Evolutionary conservation across 2,329 filamentous ascomycete species (phyloP).

Genomic region (Penicillium sp.): DNA sequence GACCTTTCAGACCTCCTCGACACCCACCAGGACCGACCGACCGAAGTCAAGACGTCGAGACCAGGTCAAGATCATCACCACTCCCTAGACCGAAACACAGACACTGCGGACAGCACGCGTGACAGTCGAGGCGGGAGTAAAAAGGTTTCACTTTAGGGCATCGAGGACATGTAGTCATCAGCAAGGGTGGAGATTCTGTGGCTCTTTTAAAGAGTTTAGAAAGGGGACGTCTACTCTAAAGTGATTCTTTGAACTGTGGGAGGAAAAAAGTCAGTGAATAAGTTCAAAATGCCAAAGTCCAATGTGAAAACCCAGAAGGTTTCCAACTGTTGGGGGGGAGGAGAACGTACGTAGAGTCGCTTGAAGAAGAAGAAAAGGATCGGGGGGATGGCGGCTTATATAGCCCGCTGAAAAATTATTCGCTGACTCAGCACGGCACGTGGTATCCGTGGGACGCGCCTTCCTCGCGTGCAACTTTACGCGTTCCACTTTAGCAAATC

Average conservation of each 20-base stretch:
- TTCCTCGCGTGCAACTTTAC: slow-evolving; percentile 12
- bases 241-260: slow-evolving; percentile 70
- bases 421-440: neutral
- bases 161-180: slow-evolving; percentile 87
- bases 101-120: slow-evolving; percentile 33
- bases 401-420: slow-evolving; percentile 1
- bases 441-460: neutral
- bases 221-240: slow-evolving; percentile 94
- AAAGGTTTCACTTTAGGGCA: slow-evolving; percentile 80
- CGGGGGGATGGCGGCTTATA: slow-evolving; percentile 1
- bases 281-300: neutral
- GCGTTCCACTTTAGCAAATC: slow-evolving; percentile 35
- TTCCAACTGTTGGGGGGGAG: slow-evolving; percentile 4
- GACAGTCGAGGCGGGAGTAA: slow-evolving; percentile 46
- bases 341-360: slow-evolving; percentile 10
- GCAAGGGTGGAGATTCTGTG: slow-evolving; percentile 90
- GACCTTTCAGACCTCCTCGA: slow-evolving; percentile 87
- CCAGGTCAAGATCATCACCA: slow-evolving; percentile 93
- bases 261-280: slow-evolving; percentile 17
- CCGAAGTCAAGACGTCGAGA: slow-evolving; percentile 69
- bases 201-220: slow-evolving; percentile 91
- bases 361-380: slow-evolving; percentile 10
- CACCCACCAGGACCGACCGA: slow-evolving; percentile 74
- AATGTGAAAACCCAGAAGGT: neutral
- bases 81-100: slow-evolving; percentile 67